phyloP scores from a whole-genome alignment of 805 yeast species.

The Saturnispora dispora region DNA sequence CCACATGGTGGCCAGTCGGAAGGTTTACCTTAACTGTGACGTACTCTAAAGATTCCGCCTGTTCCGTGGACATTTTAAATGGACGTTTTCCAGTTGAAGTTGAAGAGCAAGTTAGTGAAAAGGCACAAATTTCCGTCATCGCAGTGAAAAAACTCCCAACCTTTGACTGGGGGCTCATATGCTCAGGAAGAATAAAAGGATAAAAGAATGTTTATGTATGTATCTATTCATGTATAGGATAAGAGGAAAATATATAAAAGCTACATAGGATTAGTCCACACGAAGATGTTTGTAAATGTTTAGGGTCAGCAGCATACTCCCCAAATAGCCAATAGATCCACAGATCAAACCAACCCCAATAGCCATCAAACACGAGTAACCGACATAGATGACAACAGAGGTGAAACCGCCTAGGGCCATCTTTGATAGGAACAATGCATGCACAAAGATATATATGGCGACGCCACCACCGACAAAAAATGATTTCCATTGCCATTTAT shows the following conservation, averaged over 20 bases:
- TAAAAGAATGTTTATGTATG: neutral
- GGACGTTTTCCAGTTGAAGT: neutral
- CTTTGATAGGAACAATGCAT: slow-evolving; percentile 66
- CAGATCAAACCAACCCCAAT: slow-evolving; percentile 67
- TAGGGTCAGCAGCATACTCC: slow-evolving; percentile 65
- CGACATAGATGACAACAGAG: slow-evolving; percentile 70
- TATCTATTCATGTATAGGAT: neutral
- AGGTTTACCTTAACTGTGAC: slow-evolving; percentile 10
- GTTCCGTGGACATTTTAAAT: slow-evolving; percentile 1
- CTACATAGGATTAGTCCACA: slow-evolving; percentile 45
- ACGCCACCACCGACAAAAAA: slow-evolving; percentile 84
- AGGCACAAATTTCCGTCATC: neutral
- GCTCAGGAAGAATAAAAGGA: neutral
- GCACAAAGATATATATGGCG: slow-evolving; percentile 73
- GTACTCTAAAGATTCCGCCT: neutral
- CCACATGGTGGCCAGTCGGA: slow-evolving; percentile 5
- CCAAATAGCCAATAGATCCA: slow-evolving; percentile 79
- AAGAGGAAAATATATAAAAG: neutral
- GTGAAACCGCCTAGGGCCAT: slow-evolving; percentile 64
- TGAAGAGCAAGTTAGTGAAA: neutral
- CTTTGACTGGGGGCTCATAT: neutral
- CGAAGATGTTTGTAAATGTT: slow-evolving; percentile 78
- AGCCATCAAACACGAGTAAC: slow-evolving; percentile 71
- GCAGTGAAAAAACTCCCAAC: neutral
- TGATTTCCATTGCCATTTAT: slow-evolving; percentile 97